Base-by-base conservation (phyloP, 2,329 filamentous ascomycete genomes). In the Dactylellina leptospora region DNA sequence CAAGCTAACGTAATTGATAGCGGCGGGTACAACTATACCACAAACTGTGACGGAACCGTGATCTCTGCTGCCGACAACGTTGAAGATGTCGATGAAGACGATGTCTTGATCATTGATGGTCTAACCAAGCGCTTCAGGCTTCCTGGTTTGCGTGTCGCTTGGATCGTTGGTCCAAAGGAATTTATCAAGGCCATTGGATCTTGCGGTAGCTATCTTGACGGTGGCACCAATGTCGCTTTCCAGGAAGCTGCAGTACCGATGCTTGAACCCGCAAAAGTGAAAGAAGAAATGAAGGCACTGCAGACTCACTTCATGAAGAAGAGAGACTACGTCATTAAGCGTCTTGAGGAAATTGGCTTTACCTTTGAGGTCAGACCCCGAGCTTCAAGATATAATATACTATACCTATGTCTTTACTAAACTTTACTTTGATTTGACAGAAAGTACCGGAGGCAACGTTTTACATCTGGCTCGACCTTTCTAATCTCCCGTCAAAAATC, bases 61-160 rank as follows among this genome's bases (percentile, higher is more conserved):
- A 91, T 97, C 79, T 93, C 89, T 53, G 90, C 92, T 6, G 93
- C 93, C 3, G 89, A 91, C 78, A 96, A 97, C 79, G 86, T 97
- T 51, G 85, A 92, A 63, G 74, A 76, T 27, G 73, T 79, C 28
- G 66, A 76, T 33, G 62, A 80, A 55, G 80, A 81, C 81, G 91
- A 96, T 78, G 93, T 97, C 1, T 86, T 97, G 75, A 91, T 97
- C 80, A 93, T 97, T 75, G 93, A 97, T 79, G 93, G 93, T 53
- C 85, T 97, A 23, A 97, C 93, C 76, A 97, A 97, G 85, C 90
- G 93, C 74, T 97, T 97, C 86, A 89, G 93, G 76, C 87, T 97
- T 28, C 93, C 93, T 1, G 93, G 93, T 73, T 97, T 93, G 92
- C 90, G 93, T 79, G 93, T 97, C 44, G 93, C 93, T 44, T 97